Evolutionary conservation across 1,139 yeast species (phyloP), one percentile per base, ranked within the genome.

Genomic region (Suhomyces anneliseae): DNA sequence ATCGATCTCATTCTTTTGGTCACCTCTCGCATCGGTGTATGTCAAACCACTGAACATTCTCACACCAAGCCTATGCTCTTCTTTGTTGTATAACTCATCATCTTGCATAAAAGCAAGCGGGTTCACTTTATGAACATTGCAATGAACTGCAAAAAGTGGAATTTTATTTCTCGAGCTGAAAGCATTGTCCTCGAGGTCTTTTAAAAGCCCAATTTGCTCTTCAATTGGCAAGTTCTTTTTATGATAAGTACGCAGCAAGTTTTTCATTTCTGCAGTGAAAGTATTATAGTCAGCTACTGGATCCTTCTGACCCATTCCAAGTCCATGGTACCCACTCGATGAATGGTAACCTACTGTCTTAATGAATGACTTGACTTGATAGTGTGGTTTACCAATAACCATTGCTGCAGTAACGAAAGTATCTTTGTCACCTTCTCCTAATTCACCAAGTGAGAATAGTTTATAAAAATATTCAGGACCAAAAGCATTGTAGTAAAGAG

Each of bases 401-500:
- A 65, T 61, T 0, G 85, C 83, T 1, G 85, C 86, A 0, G 84
- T 79, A 26, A 72, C 69, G 57, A 81, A 82, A 0, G 88, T 82
- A 51, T 83, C 88, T 56, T 83, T 83, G 54, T 83, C 88, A 42
- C 88, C 87, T 61, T 82, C 86, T 36, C 88, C 88, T 47, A 68
- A 73, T 29, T 75, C 79, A 14, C 87, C 87, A 58, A 81, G 80
- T 0, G 84, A 76, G 43, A 82, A 69, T 34, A 83, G 61, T 31
- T 78, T 78, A 54, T 82, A 82, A 55, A 74, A 83, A 48, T 73
- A 69, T 5, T 68, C 64, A 3, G 87, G 87, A 0, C 87, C 87
- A 59, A 77, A 77, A 43, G 77, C 65, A 55, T 82, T 82, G 57
- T 82, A 83, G 58, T 80, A 82, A 38, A 82, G 51, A 0, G 78